phyloP scores from a whole-genome alignment of 805 yeast species.

The Metschnikowia proteae region DNA sequence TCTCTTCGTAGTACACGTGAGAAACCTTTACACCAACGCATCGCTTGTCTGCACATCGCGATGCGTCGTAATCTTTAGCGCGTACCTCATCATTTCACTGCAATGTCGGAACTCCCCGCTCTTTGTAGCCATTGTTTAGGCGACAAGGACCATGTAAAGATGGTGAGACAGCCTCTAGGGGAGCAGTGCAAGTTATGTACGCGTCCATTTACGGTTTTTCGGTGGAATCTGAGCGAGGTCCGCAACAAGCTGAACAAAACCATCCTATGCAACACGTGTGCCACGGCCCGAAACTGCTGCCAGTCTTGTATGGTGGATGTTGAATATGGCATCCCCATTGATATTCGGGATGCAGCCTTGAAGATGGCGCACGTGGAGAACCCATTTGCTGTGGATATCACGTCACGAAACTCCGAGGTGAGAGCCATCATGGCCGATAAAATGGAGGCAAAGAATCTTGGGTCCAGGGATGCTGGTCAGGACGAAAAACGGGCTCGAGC shows the following conservation, averaged over 20 bases:
- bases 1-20: not conserved
- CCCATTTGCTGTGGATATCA: constrained; percentile 23
- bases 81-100: not conserved
- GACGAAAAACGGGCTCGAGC: constrained; percentile 33
- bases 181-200: constrained; percentile 85
- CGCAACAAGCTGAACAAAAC: constrained; percentile 52
- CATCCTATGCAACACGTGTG: constrained; percentile 73
- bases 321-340: constrained; percentile 74
- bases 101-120: constrained; percentile 45
- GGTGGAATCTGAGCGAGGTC: constrained; percentile 58
- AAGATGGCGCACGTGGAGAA: constrained; percentile 53
- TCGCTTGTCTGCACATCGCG: not conserved
- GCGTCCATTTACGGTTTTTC: constrained; percentile 74
- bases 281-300: constrained; percentile 76
- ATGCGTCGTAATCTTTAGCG: not conserved
- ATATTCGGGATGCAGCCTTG: constrained; percentile 75
- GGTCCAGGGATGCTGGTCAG: constrained; percentile 8
- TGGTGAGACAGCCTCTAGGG: constrained; percentile 68
- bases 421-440: constrained; percentile 43
- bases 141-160: constrained; percentile 55
- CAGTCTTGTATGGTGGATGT: constrained; percentile 85
- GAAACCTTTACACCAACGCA: constrained; percentile 1
- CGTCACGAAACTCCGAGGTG: constrained; percentile 30
- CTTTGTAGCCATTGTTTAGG: constrained; percentile 78
- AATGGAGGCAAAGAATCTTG: constrained; percentile 48